Evolutionary conservation across 306 rosid species (phyloP), one percentile per base, ranked within the genome.

Genomic region (Geum urbanum): DNA sequence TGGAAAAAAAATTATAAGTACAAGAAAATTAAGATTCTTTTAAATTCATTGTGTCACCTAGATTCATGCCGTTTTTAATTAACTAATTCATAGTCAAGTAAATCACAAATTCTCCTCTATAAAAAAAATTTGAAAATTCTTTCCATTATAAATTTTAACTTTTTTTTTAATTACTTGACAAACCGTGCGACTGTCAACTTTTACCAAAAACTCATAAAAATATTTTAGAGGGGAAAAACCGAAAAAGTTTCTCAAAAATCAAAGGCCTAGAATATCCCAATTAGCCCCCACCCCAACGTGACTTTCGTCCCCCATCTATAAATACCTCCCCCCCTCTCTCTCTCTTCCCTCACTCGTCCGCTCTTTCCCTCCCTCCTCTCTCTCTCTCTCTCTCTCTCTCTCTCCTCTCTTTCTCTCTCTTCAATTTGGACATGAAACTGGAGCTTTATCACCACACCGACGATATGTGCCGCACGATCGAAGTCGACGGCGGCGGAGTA

Each of bases 381-480:
- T 18, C 47, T 27, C 18, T 12, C 40, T 24, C 27, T 24, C 2
- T 24, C 11, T 7, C 27, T 50, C 66, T 43, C 44, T n/a, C 13
- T n/a, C 15, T 18, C 47, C 44, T 20, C 13, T 13, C 19, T 18
- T 39, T 27, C 18, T 12, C 40, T 24, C 62, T 24, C n/a, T 5
- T 2, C 24, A 69, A 5, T 53, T 66, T 32, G 37, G 72, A 50
- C 45, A 94, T 94, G 97, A 85, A 86, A 79, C 72, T 90, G 61
- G 84, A 82, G 74, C 65, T 18, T 75, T 27, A 41, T 8, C 55
- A 72, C 22, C 52, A 70, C 5, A 74, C 71, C 7, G 11, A 50
- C 73, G 67, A 78, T 79, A 87, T 79, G 86, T 89, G 91, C 79
- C 67, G 71, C 66, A 83, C 87, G 55, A 53, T 76, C 76, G 77